Evolutionary conservation across 257 asterid species (phyloP).

Genomic region (Capsicum chinense): DNA sequence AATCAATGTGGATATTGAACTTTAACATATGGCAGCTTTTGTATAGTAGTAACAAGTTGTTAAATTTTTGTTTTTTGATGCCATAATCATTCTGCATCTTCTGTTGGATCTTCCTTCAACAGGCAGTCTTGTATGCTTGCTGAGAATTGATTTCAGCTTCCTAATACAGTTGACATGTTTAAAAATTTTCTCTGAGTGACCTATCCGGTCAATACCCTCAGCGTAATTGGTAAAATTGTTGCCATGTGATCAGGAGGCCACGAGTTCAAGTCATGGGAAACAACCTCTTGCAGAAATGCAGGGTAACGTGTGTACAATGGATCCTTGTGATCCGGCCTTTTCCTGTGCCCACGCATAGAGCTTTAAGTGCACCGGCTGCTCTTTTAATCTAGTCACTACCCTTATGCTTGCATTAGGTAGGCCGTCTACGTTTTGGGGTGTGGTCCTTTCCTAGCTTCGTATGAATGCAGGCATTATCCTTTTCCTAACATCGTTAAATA

Average conservation of each 20-base stretch:
- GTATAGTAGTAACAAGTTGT: constrained; percentile 22
- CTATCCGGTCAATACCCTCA: too few species aligned
- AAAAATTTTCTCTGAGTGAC: neutral
- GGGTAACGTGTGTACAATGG: too few species aligned
- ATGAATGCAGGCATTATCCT: neutral
- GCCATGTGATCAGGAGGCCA: too few species aligned
- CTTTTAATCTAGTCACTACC: too few species aligned
- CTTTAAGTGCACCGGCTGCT: too few species aligned
- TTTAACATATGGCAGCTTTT: constrained; percentile 9
- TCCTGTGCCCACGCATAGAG: too few species aligned
- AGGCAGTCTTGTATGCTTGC: neutral
- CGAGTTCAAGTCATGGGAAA: too few species aligned
- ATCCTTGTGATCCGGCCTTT: too few species aligned
- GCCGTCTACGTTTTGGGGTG: neutral
- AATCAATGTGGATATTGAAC: constrained; percentile 21
- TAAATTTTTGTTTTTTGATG: neutral
- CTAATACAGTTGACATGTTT: neutral
- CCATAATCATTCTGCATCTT: constrained; percentile 2
- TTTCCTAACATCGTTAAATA: neutral
- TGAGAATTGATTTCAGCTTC: constrained; percentile 18
- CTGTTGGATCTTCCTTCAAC: neutral
- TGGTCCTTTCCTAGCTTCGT: too few species aligned
- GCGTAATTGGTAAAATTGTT: too few species aligned
- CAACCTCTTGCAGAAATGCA: too few species aligned
- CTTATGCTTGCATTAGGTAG: too few species aligned